Percentiles rank a stretch among this genome's conserved stretches.
Conservation (phyloP, 352 stramenopile genomes). For the Phytophthora uliginosa region DNA sequence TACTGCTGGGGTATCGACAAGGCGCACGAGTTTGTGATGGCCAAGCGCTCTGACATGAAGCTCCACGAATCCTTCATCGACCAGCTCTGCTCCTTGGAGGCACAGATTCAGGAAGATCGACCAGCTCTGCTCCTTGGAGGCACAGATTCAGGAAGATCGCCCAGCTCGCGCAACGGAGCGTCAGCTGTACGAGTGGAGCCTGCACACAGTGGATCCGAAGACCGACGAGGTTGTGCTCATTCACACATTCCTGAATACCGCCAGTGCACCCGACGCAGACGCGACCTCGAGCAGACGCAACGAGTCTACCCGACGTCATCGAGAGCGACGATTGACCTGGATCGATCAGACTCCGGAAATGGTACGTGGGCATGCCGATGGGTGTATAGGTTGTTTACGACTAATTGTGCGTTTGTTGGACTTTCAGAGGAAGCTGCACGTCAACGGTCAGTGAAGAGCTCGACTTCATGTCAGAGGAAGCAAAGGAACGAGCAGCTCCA, state of each 20-base stretch:
- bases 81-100: conserved; percentile 75
- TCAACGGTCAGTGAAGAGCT: conserved; percentile 50
- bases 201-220: conserved; percentile 48
- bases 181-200: conserved; percentile 81
- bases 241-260: conserved; percentile 82
- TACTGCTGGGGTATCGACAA: conserved; percentile 96
- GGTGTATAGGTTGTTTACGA: not conserved
- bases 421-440: conserved; percentile 63
- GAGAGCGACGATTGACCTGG: conserved; percentile 61
- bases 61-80: conserved; percentile 82
- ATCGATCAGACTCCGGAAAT: conserved; percentile 76
- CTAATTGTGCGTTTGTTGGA: conserved; percentile 11
- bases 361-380: conserved; percentile 36
- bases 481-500: conserved; percentile 24
- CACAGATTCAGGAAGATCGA: conserved; percentile 73
- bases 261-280: conserved; percentile 25
- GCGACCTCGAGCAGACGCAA: conserved; percentile 7
- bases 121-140: no score
- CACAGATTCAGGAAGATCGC: no score
- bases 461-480: conserved; percentile 44
- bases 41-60: conserved; percentile 90
- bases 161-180: conserved; percentile 56
- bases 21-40: conserved; percentile 91
- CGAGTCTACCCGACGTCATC: conserved; percentile 35
- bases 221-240: conserved; percentile 81